phyloP scores from a whole-genome alignment of 2,329 filamentous ascomycete species.

The Trichoderma endophyticum region DNA sequence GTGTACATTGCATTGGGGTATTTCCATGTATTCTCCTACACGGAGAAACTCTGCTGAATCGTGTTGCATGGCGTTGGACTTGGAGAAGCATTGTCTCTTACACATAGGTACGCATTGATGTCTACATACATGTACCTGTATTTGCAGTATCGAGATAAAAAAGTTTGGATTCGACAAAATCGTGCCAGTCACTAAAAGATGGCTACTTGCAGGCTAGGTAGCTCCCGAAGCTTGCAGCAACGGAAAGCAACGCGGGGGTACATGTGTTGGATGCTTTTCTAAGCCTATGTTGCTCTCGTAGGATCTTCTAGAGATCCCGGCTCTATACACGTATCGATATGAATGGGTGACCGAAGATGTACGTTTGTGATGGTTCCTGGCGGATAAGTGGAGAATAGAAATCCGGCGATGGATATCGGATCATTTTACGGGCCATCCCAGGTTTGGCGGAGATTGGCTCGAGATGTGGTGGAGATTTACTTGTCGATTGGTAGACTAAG shows the following conservation, averaged over 20 bases:
- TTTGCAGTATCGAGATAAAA: neutral
- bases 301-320: neutral
- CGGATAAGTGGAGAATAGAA: neutral
- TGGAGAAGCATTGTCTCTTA: neutral
- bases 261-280: neutral
- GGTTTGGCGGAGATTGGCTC: constrained; percentile 2
- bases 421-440: neutral
- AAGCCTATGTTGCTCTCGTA: neutral
- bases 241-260: neutral
- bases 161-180: neutral
- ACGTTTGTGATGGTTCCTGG: neutral
- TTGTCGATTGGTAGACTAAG: neutral
- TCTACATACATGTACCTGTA: neutral
- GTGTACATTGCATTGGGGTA: neutral
- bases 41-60: neutral
- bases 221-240: neutral
- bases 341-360: neutral
- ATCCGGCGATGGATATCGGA: neutral
- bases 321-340: neutral
- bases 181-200: neutral
- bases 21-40: neutral
- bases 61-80: neutral
- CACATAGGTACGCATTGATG: neutral
- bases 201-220: neutral
- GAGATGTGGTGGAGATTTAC: neutral